Evolutionary conservation across 1,284 basidiomycete species (phyloP).

Genomic region (Rugiboletus extremiorientalis): DNA sequence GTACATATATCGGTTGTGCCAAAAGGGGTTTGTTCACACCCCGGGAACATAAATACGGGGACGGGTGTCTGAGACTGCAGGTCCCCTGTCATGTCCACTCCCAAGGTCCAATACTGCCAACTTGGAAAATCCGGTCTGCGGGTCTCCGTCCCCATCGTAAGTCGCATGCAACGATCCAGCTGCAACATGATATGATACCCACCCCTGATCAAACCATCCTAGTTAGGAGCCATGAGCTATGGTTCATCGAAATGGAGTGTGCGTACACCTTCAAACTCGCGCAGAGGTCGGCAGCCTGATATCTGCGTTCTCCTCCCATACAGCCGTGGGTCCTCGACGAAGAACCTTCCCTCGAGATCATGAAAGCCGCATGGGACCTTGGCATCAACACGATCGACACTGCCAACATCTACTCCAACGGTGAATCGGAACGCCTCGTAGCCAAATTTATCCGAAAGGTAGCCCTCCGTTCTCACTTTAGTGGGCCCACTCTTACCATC

Average conservation of each 20-base stretch:
- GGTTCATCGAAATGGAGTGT: conserved; percentile 42
- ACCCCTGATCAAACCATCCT: not conserved
- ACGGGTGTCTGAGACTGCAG: too few relatives aligned
- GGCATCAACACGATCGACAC: conserved; percentile 53
- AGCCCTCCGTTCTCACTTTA: not conserved
- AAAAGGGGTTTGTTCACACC: too few relatives aligned
- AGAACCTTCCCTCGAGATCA: conserved; percentile 39
- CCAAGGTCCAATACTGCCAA: conserved; percentile 39
- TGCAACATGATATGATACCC: not conserved
- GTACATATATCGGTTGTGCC: too few relatives aligned
- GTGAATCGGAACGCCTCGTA: conserved; percentile 45
- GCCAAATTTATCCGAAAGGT: conserved; percentile 55
- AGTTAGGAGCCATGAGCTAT: conserved; percentile 51
- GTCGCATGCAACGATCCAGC: conserved; percentile 1
- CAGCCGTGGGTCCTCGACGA: conserved; percentile 47
- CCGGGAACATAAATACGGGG: too few relatives aligned
- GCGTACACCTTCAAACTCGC: not conserved
- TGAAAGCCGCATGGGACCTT: conserved; percentile 49
- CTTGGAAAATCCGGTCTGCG: conserved; percentile 50
- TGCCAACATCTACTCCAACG: conserved; percentile 57
- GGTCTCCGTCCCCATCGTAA: conserved; percentile 49
- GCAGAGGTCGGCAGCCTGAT: not conserved
- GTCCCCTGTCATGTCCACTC: conserved; percentile 3
- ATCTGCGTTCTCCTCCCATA: too few relatives aligned
- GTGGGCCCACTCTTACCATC: not conserved